phyloP scores from a whole-genome alignment of 179 eudicot genomes.

The Vitellaria paradoxa region DNA sequence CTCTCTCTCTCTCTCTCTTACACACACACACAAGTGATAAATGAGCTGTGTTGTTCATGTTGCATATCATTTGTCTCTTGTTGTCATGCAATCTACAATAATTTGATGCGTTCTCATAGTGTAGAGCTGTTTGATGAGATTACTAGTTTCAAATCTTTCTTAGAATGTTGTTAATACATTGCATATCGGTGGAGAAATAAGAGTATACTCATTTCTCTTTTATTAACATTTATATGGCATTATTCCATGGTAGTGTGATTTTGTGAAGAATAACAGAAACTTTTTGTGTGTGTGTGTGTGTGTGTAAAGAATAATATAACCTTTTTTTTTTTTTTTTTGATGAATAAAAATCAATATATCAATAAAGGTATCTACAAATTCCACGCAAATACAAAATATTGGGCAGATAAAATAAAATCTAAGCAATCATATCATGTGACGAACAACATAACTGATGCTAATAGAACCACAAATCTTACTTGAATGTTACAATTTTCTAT shows the following conservation, averaged over 20 bases:
- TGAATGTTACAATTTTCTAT: background rate
- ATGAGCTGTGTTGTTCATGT: conserved; percentile 9
- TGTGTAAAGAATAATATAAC: too few species aligned
- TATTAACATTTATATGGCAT: background rate
- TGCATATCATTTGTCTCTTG: background rate
- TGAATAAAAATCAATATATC: too few species aligned
- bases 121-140: background rate
- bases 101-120: background rate
- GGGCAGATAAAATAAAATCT: too few species aligned
- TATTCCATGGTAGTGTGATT: background rate
- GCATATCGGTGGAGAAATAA: background rate
- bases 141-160: background rate
- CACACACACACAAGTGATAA: background rate
- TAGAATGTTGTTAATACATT: background rate
- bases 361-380: too few species aligned
- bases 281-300: too few species aligned
- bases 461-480: background rate
- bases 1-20: too few species aligned
- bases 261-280: background rate
- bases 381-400: too few species aligned
- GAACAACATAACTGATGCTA: background rate
- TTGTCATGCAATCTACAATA: background rate
- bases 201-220: background rate
- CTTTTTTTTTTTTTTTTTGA: too few species aligned
- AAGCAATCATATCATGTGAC: background rate